Percentiles rank a stretch among this genome's conserved stretches.
phyloP scores from a whole-genome alignment of 176 grass and related monocot species.

The Eleusine coracana region DNA sequence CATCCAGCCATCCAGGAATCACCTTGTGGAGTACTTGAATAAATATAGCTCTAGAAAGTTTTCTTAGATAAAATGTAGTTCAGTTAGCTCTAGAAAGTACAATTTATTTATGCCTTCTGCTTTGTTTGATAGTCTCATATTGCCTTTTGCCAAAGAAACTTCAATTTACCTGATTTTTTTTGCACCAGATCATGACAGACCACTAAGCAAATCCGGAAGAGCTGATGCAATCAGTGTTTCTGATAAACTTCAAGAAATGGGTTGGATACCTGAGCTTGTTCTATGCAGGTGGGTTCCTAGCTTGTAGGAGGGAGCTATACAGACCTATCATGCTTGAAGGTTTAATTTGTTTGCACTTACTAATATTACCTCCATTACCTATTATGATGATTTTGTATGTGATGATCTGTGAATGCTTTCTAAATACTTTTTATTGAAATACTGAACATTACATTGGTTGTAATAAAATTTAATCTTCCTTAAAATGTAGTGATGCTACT shows the following conservation, averaged over 20 bases:
- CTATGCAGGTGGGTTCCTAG: slow-evolving; percentile 64
- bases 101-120: neutral
- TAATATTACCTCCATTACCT: neutral
- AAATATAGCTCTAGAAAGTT: neutral
- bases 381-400: neutral
- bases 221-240: slow-evolving; percentile 75
- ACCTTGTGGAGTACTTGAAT: too few relatives aligned
- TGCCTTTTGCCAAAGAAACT: neutral
- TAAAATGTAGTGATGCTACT: slow-evolving; percentile 68
- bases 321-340: neutral
- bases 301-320: slow-evolving; percentile 17
- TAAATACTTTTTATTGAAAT: neutral
- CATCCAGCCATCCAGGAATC: neutral
- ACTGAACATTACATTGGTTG: neutral
- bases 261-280: slow-evolving; percentile 91
- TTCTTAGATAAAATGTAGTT: neutral
- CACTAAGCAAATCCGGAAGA: slow-evolving; percentile 71
- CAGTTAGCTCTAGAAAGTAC: neutral
- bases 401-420: neutral
- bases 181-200: slow-evolving; percentile 83
- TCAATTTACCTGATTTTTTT: neutral
- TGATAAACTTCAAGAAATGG: slow-evolving; percentile 79
- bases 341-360: neutral
- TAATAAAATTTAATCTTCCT: neutral
- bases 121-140: neutral